Base-by-base conservation (phyloP, 768 basidiomycete genomes). In the Lactarius hatsudake region DNA sequence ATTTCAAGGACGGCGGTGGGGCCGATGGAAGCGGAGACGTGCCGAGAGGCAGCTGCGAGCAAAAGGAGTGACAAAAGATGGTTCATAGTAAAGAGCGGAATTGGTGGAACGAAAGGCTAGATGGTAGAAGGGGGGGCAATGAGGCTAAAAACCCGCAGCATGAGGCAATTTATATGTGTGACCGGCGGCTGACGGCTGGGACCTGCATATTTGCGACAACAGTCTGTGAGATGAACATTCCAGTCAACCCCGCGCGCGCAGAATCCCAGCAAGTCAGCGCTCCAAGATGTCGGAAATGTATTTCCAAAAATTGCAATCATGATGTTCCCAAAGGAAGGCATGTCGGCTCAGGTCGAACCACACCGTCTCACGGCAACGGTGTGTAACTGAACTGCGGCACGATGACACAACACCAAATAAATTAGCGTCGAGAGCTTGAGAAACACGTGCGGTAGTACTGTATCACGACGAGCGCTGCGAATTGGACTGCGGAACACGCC, bases 1-100 rank as follows among this genome's bases (percentile, higher is more conserved):
- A 76, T 74, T 36, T 36, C 20, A 13, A 76, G 69, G 54, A 74
- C 63, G 26, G 73, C 70, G 23, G 67, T 45, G 10, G 75, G 75
- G 23, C 75, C 75, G 18, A 76, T 71, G 9, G 67, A 66, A 8
- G 72, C 73, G 9, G 45, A 62, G n/a, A 43, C 45, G 13, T 51
- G 60, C 26, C 53, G 60, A 15, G 70, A 51, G 23, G 64, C 45
- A 28, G 67, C 32, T 17, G 67, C 28, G 7, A 70, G 61, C 2
- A 67, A 66, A 66, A 69, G 34, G 59, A 68, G 26, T 8, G 67
- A 68, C 62, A 63, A 59, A 48, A 68, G 67, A 4, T 32, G 34
- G 26, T 40, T 64, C 67, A 68, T 68, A 23, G 62, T 36, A 68
- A 64, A 60, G 67, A 67, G 32, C 6, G 62, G 34, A 60, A 32